Evolutionary conservation across 768 basidiomycete species (phyloP), one percentile per base, ranked within the genome.

Genomic region (Ramaria rubella): DNA sequence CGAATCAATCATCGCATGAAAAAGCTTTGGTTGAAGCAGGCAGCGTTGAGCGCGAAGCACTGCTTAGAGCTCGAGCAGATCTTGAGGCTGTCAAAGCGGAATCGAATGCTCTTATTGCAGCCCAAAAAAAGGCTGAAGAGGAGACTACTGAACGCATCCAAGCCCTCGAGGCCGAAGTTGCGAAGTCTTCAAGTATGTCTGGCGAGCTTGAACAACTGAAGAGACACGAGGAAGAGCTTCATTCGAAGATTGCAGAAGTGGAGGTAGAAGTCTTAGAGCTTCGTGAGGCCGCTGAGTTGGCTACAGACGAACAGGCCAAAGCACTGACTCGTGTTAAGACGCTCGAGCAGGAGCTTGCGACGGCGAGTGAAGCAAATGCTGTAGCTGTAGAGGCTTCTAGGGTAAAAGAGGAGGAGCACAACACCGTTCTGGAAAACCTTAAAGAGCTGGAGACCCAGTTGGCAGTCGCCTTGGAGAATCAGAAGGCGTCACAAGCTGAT

Each of bases 251-350:
- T 4, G 88, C 87, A 0, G 90, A 93, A 63, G 74, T 90, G 24
- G 90, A 93, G 71, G 72, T 93, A 49, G 88, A 92, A 66, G 77
- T 90, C 40, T 68, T 91, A 57, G 90, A 92, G 70, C 64, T 85
- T 58, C 87, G 78, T 67, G 90, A 93, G 65, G 73, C 73, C 40
- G 80, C 81, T 59, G 90, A 91, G 61, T 69, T 69, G 19, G 72
- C 77, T 5, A 83, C 86, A 62, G 88, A 89, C 55, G 77, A 77
- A 29, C 80, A 77, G 49, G 73, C 70, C 45, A 71, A 72, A 58
- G 67, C 76, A 11, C 63, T 77, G 36, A 67, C 71, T 11, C 77
- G 70, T 45, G 71, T 87, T 29, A 75, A 78, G 58, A 60, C 63
- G 9, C 66, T 85, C 43, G 81, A 87, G 64, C 76, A 72, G 36